Evolutionary conservation across 352 stramenopile species (phyloP).

Genomic region (Phytopythium montanum): DNA sequence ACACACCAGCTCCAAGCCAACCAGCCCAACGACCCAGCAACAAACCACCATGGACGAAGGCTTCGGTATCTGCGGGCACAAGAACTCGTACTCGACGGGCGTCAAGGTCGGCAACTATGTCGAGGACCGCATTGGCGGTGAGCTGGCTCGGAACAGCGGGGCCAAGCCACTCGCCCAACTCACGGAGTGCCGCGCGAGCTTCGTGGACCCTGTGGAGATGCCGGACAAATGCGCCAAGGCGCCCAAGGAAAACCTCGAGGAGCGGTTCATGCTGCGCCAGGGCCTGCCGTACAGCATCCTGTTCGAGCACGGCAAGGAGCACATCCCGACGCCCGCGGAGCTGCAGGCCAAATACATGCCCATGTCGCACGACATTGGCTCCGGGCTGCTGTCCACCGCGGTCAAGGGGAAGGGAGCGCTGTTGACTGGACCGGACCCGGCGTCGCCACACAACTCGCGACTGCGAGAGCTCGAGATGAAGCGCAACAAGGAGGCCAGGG

Average conservation of each 20-base stretch:
- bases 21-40: background rate
- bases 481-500: conserved; percentile 26
- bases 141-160: conserved; percentile 35
- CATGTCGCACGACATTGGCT: conserved; percentile 49
- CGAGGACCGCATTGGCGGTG: conserved; percentile 63
- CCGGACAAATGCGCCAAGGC: conserved; percentile 47
- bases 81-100: conserved; percentile 73
- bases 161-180: conserved; percentile 35
- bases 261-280: conserved; percentile 45
- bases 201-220: conserved; percentile 50
- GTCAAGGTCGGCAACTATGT: conserved; percentile 85
- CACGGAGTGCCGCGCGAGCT: conserved; percentile 53
- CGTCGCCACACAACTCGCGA: background rate
- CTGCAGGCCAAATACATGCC: conserved; percentile 54
- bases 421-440: background rate
- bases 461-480: conserved; percentile 35
- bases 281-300: conserved; percentile 70
- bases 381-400: conserved; percentile 12
- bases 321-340: conserved; percentile 36
- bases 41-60: conserved; percentile 36
- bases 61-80: conserved; percentile 78
- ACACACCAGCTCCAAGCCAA: background rate
- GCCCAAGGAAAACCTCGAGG: conserved; percentile 42
- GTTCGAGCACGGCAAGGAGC: conserved; percentile 60
- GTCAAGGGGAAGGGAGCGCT: conserved; percentile 5